Evolutionary conservation across 2,329 filamentous ascomycete species (phyloP).

Genomic region (Verticillium albo-atrum): DNA sequence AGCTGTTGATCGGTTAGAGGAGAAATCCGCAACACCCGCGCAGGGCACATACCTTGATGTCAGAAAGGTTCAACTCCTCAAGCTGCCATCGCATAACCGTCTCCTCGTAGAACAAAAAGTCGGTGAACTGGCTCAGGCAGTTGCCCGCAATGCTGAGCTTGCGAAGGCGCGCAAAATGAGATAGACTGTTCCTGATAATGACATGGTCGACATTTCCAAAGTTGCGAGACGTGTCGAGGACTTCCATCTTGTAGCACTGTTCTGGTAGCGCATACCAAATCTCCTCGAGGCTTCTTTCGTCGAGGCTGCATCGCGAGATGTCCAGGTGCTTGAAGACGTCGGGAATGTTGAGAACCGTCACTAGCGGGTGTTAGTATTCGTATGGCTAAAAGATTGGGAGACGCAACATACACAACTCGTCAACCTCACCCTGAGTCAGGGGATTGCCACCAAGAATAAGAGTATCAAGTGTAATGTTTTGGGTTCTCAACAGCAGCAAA

Average conservation of each 20-base stretch:
- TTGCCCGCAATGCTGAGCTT: slow-evolving; percentile 47
- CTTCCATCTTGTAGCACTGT: slow-evolving; percentile 39
- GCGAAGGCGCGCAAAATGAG: slow-evolving; percentile 37
- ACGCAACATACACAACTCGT: slow-evolving; percentile 37
- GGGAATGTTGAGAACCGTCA: slow-evolving; percentile 21
- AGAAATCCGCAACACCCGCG: not conserved
- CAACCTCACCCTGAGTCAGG: slow-evolving; percentile 40
- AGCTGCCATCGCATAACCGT: slow-evolving; percentile 39
- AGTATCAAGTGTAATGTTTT: slow-evolving; percentile 44
- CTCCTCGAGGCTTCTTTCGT: slow-evolving; percentile 41
- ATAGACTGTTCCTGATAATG: slow-evolving; percentile 38
- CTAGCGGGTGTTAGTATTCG: slow-evolving; percentile 7
- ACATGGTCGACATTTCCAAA: slow-evolving; percentile 44
- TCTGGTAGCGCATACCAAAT: slow-evolving; percentile 43
- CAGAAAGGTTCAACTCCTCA: slow-evolving; percentile 50
- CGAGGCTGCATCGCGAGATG: slow-evolving; percentile 46
- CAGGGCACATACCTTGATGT: slow-evolving; percentile 39
- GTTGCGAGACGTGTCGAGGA: slow-evolving; percentile 49
- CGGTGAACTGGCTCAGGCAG: slow-evolving; percentile 39
- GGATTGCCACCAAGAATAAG: slow-evolving; percentile 46
- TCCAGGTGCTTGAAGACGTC: slow-evolving; percentile 40
- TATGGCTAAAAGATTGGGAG: not conserved
- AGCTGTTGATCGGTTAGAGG: slow-evolving; percentile 27
- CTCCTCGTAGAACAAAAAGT: slow-evolving; percentile 41
- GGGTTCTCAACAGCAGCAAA: slow-evolving; percentile 42